Conservation (phyloP, 139 green algal species). For the Chlorella sp. region DNA sequence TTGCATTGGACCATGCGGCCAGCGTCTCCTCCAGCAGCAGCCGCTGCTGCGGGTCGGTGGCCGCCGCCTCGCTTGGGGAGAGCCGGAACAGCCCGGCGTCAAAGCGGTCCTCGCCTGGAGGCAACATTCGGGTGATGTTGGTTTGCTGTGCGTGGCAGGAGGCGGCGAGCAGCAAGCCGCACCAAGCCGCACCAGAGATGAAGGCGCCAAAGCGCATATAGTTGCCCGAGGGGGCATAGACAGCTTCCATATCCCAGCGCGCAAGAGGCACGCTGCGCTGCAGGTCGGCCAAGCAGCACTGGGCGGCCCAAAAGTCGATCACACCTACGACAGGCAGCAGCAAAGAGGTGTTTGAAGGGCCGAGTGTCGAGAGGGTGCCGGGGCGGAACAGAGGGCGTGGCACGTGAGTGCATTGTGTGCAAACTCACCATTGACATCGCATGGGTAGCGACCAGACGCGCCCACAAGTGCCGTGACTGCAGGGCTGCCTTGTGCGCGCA, state of each 20-base stretch:
- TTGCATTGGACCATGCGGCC: conserved; percentile 5
- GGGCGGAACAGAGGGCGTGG: too few species aligned
- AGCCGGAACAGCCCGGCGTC: conserved; percentile 67
- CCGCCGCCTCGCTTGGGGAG: conserved; percentile 44
- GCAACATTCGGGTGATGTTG: neutral
- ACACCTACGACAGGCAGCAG: neutral
- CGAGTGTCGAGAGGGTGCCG: conserved; percentile 46
- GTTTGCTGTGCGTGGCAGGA: neutral
- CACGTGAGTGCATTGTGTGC: neutral
- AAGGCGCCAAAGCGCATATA: conserved; percentile 60
- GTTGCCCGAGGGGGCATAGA: neutral
- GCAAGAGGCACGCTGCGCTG: conserved; percentile 31
- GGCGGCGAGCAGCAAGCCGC: neutral
- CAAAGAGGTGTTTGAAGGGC: conserved; percentile 44
- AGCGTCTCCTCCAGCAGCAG: conserved; percentile 50
- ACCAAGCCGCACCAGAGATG: conserved; percentile 13
- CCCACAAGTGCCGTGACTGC: neutral
- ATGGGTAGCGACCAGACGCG: neutral
- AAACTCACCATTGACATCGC: neutral
- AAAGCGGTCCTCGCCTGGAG: conserved; percentile 57
- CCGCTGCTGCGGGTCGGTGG: conserved; percentile 80
- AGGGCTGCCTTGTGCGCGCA: too few species aligned
- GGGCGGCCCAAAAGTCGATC: neutral
- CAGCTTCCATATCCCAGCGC: conserved; percentile 48
- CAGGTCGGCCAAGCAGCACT: neutral